These are phyloP conservation scores for Rubroshorea leprosula DNA, from an alignment of 345 rosid genomes.

Conservation along the genomic window DNA sequence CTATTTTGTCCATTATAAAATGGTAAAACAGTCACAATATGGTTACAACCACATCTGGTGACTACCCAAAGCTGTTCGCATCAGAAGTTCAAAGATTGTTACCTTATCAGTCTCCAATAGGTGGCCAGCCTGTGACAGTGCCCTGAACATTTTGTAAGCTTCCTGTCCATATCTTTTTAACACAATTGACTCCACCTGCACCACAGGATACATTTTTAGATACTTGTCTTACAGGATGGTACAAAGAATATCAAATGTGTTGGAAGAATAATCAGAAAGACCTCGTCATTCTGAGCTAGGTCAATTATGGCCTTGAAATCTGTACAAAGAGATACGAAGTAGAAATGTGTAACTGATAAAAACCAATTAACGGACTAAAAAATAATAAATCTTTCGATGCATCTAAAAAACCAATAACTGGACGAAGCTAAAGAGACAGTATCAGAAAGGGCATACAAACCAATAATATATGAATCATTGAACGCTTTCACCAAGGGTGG, in stretches of 20 bases:
- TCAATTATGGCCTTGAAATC: slow-evolving; percentile 64
- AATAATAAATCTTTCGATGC: too few species aligned
- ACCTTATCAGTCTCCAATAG: slow-evolving; percentile 81
- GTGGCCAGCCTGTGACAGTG: slow-evolving; percentile 41
- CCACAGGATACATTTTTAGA: slow-evolving; percentile 13
- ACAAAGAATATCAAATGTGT: background rate
- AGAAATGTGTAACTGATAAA: slow-evolving; percentile 1
- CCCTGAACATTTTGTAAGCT: slow-evolving; percentile 71
- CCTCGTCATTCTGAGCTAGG: slow-evolving; percentile 78
- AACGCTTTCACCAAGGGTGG: slow-evolving; percentile 37
- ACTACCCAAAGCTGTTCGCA: background rate
- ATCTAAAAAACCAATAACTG: slow-evolving; percentile 9
- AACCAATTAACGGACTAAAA: slow-evolving; percentile 10
- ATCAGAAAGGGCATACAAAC: slow-evolving; percentile 27
- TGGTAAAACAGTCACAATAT: too few species aligned
- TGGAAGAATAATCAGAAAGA: slow-evolving; percentile 18
- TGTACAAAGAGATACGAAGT: slow-evolving; percentile 26
- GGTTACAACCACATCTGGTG: background rate
- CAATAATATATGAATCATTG: slow-evolving; percentile 47
- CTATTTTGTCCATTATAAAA: too few species aligned
- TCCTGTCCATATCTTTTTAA: slow-evolving; percentile 63
- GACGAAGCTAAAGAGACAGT: slow-evolving; percentile 1
- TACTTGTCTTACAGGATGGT: slow-evolving; percentile 3
- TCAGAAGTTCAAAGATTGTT: slow-evolving; percentile 1
- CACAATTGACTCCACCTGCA: slow-evolving; percentile 68